Base-by-base conservation (phyloP, 192 early-diverging fungal genomes). In the Linnemannia schmuckeri region DNA sequence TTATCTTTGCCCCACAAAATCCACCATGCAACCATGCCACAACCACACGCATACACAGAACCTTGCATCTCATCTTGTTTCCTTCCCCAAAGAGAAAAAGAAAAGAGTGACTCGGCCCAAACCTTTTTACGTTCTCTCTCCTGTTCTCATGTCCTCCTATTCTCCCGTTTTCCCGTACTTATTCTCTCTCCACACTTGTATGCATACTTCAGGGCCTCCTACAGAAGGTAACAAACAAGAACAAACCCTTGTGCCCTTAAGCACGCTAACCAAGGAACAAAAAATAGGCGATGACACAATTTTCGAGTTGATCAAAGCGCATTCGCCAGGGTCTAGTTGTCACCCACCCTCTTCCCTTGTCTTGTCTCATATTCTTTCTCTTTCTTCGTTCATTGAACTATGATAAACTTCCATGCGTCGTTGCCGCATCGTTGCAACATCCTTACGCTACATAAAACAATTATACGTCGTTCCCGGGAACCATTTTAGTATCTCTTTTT, bases 341-440 rank as follows among this genome's bases (percentile, higher is more conserved):
- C 49, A 52, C 49, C 49, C 4, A 0, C n/a, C 20, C 52, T 12
- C 27, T 12, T 66, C 12, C 61, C 15, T 63, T 2, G 30, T 13
- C 15, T 63, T 2, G 30, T 13, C 9, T 30, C 10, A n/a, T 12
- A 9, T 66, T 0, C 27, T 15, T 12, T 2, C 30, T 27, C 52
- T 3, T 55, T 55, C 52, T 55, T 46, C 10, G 44, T 46, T 15
- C 12, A 15, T 46, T 46, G 44, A 13, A 12, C 44, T 46, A 46
- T 46, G 12, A 46, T 61, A 61, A 27, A 4, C n/a, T 27, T 61
- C 57, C 57, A 61, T 66, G 61, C 27, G 15, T 66, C 10, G 61
- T 66, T 66, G 61, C 61, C 61, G 61, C 61, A 66, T 66, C 30
- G 61, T 66, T 66, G 61, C 61, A 33, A 66, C 61, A 66, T 66